Evolutionary conservation across 371 early-diverging fungal species (phyloP).

Genomic region (Quaeritorhiza haematococci): DNA sequence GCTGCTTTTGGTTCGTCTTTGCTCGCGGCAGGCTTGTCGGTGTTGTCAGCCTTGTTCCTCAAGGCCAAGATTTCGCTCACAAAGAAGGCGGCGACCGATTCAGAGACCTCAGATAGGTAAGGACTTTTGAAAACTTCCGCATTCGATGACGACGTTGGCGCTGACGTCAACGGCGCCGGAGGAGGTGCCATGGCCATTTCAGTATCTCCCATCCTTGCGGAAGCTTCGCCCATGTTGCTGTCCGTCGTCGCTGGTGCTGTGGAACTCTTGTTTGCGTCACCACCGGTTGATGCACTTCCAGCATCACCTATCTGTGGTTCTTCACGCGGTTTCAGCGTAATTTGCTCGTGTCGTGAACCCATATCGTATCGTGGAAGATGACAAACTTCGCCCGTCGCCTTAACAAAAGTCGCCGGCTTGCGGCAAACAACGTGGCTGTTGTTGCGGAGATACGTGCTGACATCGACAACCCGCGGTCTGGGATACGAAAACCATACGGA

Average conservation of each 20-base stretch:
- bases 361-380: slow-evolving; percentile 57
- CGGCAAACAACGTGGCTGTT: slow-evolving; percentile 72
- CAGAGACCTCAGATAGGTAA: slow-evolving; percentile 38
- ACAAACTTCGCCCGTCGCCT: slow-evolving; percentile 61
- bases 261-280: background rate
- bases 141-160: background rate
- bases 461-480: slow-evolving; percentile 69
- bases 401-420: slow-evolving; percentile 62
- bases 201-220: slow-evolving; percentile 7
- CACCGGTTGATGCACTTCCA: slow-evolving; percentile 5
- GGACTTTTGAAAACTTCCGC: slow-evolving; percentile 25
- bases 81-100: slow-evolving; percentile 38
- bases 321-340: slow-evolving; percentile 32
- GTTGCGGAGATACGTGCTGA: slow-evolving; percentile 64
- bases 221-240: slow-evolving; percentile 2
- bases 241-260: background rate
- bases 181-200: too few relatives aligned
- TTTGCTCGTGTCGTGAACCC: slow-evolving; percentile 32
- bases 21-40: background rate
- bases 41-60: background rate
- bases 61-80: slow-evolving; percentile 39
- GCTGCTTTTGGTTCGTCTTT: slow-evolving; percentile 22
- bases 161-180: background rate
- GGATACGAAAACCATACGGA: slow-evolving; percentile 29
- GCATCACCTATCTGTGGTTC: slow-evolving; percentile 4